Conservation (phyloP, 2,329 filamentous ascomycete genomes). For the Coleophoma crateriformis region DNA sequence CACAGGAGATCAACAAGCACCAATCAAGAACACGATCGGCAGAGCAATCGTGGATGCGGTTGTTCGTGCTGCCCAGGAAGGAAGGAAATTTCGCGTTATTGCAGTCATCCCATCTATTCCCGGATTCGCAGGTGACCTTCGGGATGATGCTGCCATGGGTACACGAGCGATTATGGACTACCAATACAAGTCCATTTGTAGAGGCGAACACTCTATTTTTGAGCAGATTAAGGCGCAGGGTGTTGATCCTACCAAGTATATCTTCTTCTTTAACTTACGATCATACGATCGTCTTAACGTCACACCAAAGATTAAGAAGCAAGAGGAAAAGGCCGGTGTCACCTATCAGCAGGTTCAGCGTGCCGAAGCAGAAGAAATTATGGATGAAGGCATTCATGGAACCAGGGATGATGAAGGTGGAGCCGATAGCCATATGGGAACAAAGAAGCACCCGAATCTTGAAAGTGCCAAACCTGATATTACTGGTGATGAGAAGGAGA, state of each 20-base stretch:
- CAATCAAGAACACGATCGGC: slow-evolving; percentile 84
- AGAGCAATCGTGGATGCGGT: slow-evolving; percentile 86
- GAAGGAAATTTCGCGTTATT: slow-evolving; percentile 85
- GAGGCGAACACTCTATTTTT: slow-evolving; percentile 87
- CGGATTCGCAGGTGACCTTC: slow-evolving; percentile 87
- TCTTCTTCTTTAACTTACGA: slow-evolving; percentile 91
- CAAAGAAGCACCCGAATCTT: slow-evolving; percentile 24
- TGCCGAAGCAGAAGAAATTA: slow-evolving; percentile 83
- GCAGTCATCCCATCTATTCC: slow-evolving; percentile 87
- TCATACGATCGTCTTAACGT: slow-evolving; percentile 90
- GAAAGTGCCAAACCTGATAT: slow-evolving; percentile 25
- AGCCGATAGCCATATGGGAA: slow-evolving; percentile 40
- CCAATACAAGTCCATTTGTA: slow-evolving; percentile 92
- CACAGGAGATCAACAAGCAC: slow-evolving; percentile 80
- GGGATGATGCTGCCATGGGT: slow-evolving; percentile 75
- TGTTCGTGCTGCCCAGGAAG: slow-evolving; percentile 73
- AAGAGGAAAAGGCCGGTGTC: slow-evolving; percentile 77
- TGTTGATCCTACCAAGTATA: slow-evolving; percentile 71
- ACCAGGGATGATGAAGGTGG: slow-evolving; percentile 36
- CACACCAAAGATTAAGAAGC: slow-evolving; percentile 65
- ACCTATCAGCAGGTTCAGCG: slow-evolving; percentile 82
- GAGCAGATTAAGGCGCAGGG: slow-evolving; percentile 69
- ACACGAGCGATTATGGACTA: slow-evolving; percentile 96
- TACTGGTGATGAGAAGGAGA: slow-evolving; percentile 29
- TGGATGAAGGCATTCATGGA: slow-evolving; percentile 68